These are phyloP conservation scores for Talaromyces wortmannii DNA, from an alignment of 495 filamentous ascomycete species.

Conservation along the genomic window DNA sequence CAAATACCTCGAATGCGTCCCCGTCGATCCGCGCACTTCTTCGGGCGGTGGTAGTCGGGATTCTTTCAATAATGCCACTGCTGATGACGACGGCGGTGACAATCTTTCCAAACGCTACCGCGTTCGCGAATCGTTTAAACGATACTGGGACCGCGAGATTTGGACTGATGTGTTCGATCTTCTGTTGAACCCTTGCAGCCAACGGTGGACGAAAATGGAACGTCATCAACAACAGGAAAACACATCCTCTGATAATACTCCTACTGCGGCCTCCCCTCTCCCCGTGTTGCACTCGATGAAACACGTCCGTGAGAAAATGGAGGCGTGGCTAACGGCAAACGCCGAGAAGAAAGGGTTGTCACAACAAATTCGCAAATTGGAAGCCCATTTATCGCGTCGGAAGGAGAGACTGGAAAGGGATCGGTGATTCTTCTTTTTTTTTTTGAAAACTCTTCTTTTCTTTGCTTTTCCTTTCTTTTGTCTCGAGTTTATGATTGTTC, in stretches of 20 bases:
- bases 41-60: background rate
- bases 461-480: background rate
- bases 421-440: background rate
- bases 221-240: conserved; percentile 35
- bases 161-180: conserved; percentile 82
- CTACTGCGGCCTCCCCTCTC: conserved; percentile 25
- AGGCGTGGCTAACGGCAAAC: conserved; percentile 72
- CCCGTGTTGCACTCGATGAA: conserved; percentile 64
- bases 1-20: conserved; percentile 81
- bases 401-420: conserved; percentile 45
- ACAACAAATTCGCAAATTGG: conserved; percentile 52
- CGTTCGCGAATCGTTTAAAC: conserved; percentile 71
- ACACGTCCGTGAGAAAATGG: conserved; percentile 68
- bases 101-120: conserved; percentile 51
- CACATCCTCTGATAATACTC: conserved; percentile 11
- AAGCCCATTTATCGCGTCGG: conserved; percentile 60
- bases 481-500: background rate
- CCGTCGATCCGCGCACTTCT: conserved; percentile 24
- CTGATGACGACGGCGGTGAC: conserved; percentile 19
- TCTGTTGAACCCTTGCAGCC: conserved; percentile 67
- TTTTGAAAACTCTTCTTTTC: background rate
- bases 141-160: conserved; percentile 92
- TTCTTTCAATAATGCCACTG: conserved; percentile 3
- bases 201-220: conserved; percentile 44
- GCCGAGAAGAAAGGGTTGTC: conserved; percentile 69